These are phyloP conservation scores for Mycena kentingensis DNA, from an alignment of 768 basidiomycete species.

Conservation along the genomic window DNA sequence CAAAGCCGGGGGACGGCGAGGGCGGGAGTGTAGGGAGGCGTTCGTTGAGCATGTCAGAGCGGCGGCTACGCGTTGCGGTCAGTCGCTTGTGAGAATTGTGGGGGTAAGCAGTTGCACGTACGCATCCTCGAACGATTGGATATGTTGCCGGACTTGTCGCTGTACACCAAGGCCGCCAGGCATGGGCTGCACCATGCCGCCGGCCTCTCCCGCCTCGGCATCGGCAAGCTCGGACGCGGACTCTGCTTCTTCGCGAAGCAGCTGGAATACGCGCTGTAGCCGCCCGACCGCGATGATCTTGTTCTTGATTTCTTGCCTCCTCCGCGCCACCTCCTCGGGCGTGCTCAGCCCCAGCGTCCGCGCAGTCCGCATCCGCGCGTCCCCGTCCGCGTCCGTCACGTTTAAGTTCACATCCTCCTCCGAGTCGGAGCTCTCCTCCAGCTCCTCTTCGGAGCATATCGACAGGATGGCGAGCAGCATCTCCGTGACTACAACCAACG, in stretches of 20 bases:
- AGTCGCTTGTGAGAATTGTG: constrained; percentile 2
- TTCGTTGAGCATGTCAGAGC: constrained; percentile 73
- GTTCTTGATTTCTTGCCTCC: constrained; percentile 82
- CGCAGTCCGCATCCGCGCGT: constrained; percentile 27
- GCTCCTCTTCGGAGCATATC: constrained; percentile 92
- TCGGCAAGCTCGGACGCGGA: constrained; percentile 68
- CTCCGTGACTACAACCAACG: constrained; percentile 76
- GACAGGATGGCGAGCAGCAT: constrained; percentile 95
- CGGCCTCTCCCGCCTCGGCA: constrained; percentile 27
- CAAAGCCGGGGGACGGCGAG: constrained; percentile 50
- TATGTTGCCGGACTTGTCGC: constrained; percentile 59
- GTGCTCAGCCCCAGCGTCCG: constrained; percentile 33
- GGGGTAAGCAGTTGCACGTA: constrained; percentile 38
- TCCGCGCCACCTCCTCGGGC: constrained; percentile 47
- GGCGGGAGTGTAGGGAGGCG: constrained; percentile 62
- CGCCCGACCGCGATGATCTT: constrained; percentile 92
- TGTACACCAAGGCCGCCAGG: constrained; percentile 65
- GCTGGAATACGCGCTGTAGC: constrained; percentile 88
- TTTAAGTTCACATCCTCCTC: constrained; percentile 28
- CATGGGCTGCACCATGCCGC: constrained; percentile 27
- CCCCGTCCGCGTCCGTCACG: constrained; percentile 31
- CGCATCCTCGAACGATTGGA: constrained; percentile 78
- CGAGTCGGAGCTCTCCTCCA: constrained; percentile 52
- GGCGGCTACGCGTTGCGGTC: constrained; percentile 49
- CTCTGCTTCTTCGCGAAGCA: constrained; percentile 84